Evolutionary conservation across 148 eudicot genomes (phyloP).

Genomic region (Amaranthus palmeri): DNA sequence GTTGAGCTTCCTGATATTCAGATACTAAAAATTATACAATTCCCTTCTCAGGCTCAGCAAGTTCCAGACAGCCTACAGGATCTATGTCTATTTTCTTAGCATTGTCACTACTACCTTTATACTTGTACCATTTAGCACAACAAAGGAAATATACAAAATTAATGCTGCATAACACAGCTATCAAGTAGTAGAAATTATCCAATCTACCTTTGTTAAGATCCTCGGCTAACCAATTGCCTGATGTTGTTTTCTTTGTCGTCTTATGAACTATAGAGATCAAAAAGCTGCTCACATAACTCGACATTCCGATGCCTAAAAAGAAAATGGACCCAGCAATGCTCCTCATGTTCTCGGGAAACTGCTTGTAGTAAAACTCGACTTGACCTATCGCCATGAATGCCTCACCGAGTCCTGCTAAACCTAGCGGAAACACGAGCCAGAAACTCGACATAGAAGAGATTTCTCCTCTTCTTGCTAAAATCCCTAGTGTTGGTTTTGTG

Average conservation of each 20-base stretch:
- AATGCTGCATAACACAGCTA: constrained; percentile 45
- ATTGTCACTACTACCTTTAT: constrained; percentile 41
- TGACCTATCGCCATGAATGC: constrained; percentile 61
- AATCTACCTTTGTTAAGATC: constrained; percentile 73
- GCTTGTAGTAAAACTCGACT: constrained; percentile 82
- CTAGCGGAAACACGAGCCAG: constrained; percentile 62
- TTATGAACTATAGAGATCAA: constrained; percentile 57
- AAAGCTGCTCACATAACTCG: constrained; percentile 58
- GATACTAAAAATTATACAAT: neutral
- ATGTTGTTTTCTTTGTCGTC: constrained; percentile 28
- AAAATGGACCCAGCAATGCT: constrained; percentile 65
- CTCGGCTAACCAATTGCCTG: constrained; percentile 60
- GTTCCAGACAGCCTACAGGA: constrained; percentile 1
- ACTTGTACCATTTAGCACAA: constrained; percentile 62
- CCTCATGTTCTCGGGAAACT: constrained; percentile 95
- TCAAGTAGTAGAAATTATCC: constrained; percentile 53
- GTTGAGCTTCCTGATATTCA: neutral
- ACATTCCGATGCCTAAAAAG: constrained; percentile 62
- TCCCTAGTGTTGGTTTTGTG: constrained; percentile 41
- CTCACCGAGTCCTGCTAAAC: constrained; percentile 61
- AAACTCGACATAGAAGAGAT: constrained; percentile 70
- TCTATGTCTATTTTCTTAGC: constrained; percentile 18
- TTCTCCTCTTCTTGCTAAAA: constrained; percentile 36
- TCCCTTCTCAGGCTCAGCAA: constrained; percentile 6
- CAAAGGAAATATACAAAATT: constrained; percentile 47